Evolutionary conservation across 108 stramenopile genomes (phyloP), one percentile per base, ranked within the genome.

Genomic region (Discostella pseudostelligera): DNA sequence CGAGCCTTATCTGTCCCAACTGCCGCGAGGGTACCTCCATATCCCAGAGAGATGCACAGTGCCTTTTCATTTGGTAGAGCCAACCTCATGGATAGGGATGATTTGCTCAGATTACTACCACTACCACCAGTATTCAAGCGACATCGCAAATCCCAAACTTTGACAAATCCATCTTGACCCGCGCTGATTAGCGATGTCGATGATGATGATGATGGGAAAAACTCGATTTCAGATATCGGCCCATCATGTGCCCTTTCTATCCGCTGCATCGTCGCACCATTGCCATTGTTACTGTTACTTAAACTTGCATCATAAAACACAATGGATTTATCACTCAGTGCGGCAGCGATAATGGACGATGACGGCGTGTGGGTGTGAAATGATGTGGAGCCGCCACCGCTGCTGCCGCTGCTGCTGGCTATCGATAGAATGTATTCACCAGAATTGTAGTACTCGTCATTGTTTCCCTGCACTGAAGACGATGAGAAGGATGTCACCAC

Each of bases 11-110:
- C 76, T 29, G 80, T 83, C 9, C 92, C 92, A 6, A 90, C 88
- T 8, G 92, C 88, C 3, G 84, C 87, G 37, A 93, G 79, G 9
- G 70, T 78, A 29, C 87, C 92, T n/a, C 83, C 82, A 53, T 86
- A 93, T 47, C 92, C 92, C 43, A 93, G 25, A 0, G 86, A 79
- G 0, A 88, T 60, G 35, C 76, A 68, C 39, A 90, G 58, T 39
- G 88, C 84, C 62, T 83, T 80, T 56, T 87, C 86, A 3, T 81
- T 83, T 11, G 75, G 55, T 10, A 65, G 66, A 16, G 70, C 56
- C 46, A 80, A 46, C 46, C 62, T 46, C 16, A 50, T 64, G 0
- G 25, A 67, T 67, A 37, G 57, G 61, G 24, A 32, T 35, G 53
- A 35, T 49, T 43, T 51, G 56, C 43, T 32, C 73, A 51, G n/a